Evolutionary conservation across 768 basidiomycete species (phyloP), one percentile per base, ranked within the genome.

Genomic region (Chiua virens): DNA sequence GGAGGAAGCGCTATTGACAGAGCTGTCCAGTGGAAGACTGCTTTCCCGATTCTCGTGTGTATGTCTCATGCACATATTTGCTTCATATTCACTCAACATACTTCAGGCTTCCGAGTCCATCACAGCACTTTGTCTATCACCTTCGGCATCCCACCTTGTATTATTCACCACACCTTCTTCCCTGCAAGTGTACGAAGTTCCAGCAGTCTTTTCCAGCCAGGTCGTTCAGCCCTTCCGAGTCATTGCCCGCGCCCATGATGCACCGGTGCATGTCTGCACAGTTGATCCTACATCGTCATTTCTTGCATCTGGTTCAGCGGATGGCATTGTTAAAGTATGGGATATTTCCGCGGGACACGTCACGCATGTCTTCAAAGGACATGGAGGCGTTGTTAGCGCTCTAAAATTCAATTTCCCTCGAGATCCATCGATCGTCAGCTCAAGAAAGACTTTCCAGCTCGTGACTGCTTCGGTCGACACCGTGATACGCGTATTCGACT

Each of bases 321-420:
- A 99, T 57, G 96, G 97, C 21, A 80, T 91, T 28, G 97, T 98
- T 40, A 98, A 98, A 74, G 92, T 99, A 10, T 98, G 94, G 94
- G 87, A 97, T 66, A 84, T 94, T 41, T 71, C 77, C 4, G 85
- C 85, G 22, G 95, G 93, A 30, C 94, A 86, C 65, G 82, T 90
- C 28, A 99, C 97, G 0, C 97, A 99, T 68, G 79, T 94, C 13
- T 93, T 96, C 78, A 89, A 89, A 62, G 96, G 95, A 3, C 97
- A 98, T 65, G 97, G 95, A 5, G 97, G 97, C n/a, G 91, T 97
- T 53, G 87, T 99, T 66, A 91, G 89, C 58, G 94, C 96, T 15
- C 73, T 98, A 53, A 74, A 80, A 22, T 99, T 95, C 72, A 88
- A 86, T 67, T 90, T 87, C 59, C 86, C 85, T 20, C 80, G 75